These are phyloP conservation scores for Ascomycota sp. DNA, from an alignment of 2,329 filamentous ascomycete genomes.

Conservation along the genomic window DNA sequence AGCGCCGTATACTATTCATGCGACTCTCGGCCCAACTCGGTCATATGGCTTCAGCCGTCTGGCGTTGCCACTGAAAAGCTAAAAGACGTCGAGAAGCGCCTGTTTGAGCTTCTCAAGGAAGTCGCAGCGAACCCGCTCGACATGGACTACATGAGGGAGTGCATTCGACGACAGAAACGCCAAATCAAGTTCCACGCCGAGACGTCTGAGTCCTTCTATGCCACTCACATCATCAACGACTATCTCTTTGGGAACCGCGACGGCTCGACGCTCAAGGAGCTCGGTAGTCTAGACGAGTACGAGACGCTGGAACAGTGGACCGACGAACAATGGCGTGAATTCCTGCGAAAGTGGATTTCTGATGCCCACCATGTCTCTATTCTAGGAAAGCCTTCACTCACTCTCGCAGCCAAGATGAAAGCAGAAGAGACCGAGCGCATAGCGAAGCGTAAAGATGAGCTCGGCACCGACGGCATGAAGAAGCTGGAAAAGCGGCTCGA, in stretches of 20 bases:
- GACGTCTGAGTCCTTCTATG: slow-evolving; percentile 60
- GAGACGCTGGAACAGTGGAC: slow-evolving; percentile 60
- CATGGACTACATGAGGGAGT: slow-evolving; percentile 78
- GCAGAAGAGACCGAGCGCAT: slow-evolving; percentile 60
- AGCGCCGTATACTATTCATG: slow-evolving; percentile 67
- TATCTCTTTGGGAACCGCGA: slow-evolving; percentile 78
- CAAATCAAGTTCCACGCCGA: slow-evolving; percentile 74
- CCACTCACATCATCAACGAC: slow-evolving; percentile 71
- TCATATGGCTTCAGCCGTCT: slow-evolving; percentile 72
- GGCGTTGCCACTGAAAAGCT: slow-evolving; percentile 78
- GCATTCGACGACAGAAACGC: slow-evolving; percentile 60
- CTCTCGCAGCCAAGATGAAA: slow-evolving; percentile 65
- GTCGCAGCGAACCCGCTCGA: slow-evolving; percentile 65
- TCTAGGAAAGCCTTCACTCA: slow-evolving; percentile 66
- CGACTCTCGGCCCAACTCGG: slow-evolving; percentile 59
- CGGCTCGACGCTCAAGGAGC: slow-evolving; percentile 49
- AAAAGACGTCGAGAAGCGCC: slow-evolving; percentile 60
- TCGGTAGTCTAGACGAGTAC: slow-evolving; percentile 36
- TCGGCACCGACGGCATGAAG: slow-evolving; percentile 68
- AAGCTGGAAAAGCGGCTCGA: slow-evolving; percentile 57
- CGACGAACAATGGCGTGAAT: slow-evolving; percentile 65
- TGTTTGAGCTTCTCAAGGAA: slow-evolving; percentile 67
- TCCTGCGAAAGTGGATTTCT: slow-evolving; percentile 64
- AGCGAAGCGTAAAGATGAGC: slow-evolving; percentile 52
- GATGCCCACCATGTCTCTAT: slow-evolving; percentile 77